phyloP scores from a whole-genome alignment of 176 grass and related monocot genomes.

The Otatea glauca region DNA sequence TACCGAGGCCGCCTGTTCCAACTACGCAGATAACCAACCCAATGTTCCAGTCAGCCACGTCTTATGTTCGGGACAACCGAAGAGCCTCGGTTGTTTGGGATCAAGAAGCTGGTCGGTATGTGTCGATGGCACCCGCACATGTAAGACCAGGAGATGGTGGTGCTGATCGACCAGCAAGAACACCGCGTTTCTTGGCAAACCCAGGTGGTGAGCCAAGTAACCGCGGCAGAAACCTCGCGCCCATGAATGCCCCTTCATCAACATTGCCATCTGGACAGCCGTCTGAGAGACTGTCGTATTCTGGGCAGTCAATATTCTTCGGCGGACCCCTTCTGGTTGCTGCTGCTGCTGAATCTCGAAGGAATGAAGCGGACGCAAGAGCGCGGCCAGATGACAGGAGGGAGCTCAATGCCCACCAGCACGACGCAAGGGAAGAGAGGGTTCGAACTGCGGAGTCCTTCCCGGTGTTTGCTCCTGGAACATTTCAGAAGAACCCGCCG shows the following conservation, averaged over 20 bases:
- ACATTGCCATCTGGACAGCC: constrained; percentile 43
- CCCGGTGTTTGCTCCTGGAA: constrained; percentile 67
- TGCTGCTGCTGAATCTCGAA: constrained; percentile 2
- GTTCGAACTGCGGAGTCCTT: constrained; percentile 50
- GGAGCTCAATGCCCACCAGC: constrained; percentile 35
- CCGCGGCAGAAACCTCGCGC: constrained; percentile 20
- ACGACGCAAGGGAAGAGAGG: constrained; percentile 41
- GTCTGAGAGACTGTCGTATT: constrained; percentile 58
- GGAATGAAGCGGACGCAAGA: constrained; percentile 30
- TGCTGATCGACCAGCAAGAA: constrained; percentile 30
- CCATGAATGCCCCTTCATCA: constrained; percentile 29
- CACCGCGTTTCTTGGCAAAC: constrained; percentile 50
- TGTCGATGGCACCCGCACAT: constrained; percentile 44
- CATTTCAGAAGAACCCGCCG: constrained; percentile 56
- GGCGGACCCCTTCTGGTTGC: constrained; percentile 68
- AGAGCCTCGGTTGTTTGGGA: constrained; percentile 85
- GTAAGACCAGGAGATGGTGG: constrained; percentile 41
- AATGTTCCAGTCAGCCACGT: constrained; percentile 67
- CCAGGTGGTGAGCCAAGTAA: constrained; percentile 43
- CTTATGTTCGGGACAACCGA: constrained; percentile 59
- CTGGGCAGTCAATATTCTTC: constrained; percentile 88
- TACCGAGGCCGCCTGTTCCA: constrained; percentile 40
- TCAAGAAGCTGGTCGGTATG: constrained; percentile 84
- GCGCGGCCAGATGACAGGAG: constrained; percentile 31
- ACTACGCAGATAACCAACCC: constrained; percentile 46